Evolutionary conservation across 1,284 basidiomycete genomes (phyloP).

Genomic region (Hemileia vastatrix): DNA sequence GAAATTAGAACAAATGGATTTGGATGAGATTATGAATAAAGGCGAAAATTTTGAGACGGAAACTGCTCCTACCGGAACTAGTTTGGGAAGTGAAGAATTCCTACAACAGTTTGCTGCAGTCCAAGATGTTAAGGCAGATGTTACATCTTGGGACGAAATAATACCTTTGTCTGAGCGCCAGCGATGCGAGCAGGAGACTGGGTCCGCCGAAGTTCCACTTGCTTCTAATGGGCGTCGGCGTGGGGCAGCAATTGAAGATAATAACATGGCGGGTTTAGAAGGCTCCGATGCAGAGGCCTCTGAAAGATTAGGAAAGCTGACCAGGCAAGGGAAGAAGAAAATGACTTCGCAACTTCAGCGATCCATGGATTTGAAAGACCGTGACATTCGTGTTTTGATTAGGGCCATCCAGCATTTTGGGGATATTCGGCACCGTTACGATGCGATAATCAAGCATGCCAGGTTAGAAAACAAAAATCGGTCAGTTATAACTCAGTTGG

Average conservation of each 20-base stretch:
- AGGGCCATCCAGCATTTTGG: conserved; percentile 96
- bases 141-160: conserved; percentile 93
- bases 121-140: conserved; percentile 95
- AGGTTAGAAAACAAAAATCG: conserved; percentile 91
- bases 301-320: conserved; percentile 18
- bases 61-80: conserved; percentile 56
- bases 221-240: conserved; percentile 50
- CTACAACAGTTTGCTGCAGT: conserved; percentile 89
- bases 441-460: conserved; percentile 83
- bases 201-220: conserved; percentile 55
- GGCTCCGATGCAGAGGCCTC: conserved; percentile 58
- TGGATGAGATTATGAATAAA: conserved; percentile 92
- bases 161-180: conserved; percentile 88
- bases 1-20: conserved; percentile 98
- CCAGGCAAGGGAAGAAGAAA: conserved; percentile 29
- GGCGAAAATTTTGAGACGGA: conserved; percentile 97
- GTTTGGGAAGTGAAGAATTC: conserved; percentile 93
- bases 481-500: conserved; percentile 76
- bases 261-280: conserved; percentile 58
- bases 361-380: conserved; percentile 90
- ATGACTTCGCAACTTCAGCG: conserved; percentile 63
- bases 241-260: conserved; percentile 57
- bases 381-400: conserved; percentile 90
- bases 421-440: conserved; percentile 87
- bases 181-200: conserved; percentile 55